Conservation (phyloP, 176 grass and related monocot genomes). For the Pontederia crassipes region DNA sequence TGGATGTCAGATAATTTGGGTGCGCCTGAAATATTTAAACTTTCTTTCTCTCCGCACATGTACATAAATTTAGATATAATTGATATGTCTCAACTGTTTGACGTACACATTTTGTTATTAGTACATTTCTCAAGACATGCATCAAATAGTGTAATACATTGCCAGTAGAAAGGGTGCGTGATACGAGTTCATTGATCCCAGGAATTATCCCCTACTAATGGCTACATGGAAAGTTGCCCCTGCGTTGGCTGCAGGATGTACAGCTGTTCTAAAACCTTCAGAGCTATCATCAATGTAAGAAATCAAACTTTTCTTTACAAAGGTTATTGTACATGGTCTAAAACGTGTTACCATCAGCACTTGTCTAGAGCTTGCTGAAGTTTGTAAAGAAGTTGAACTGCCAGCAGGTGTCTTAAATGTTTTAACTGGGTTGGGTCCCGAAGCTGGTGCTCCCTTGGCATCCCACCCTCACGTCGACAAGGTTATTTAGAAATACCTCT, state of each 20-base stretch:
- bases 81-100: no score
- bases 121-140: no score
- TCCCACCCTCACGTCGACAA: conserved; percentile 84
- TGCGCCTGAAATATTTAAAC: no score
- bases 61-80: no score
- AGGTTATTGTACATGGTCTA: not conserved
- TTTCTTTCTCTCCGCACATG: no score
- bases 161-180: no score
- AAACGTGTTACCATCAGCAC: conserved; percentile 49
- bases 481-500: conserved; percentile 26
- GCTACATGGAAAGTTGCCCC: conserved; percentile 98
- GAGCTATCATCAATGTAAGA: conserved; percentile 89
- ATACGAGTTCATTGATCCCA: conserved; percentile 5
- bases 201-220: conserved; percentile 99
- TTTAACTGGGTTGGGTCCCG: conserved; percentile 81
- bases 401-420: conserved; percentile 85
- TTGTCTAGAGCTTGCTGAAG: conserved; percentile 85
- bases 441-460: conserved; percentile 92
- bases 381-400: conserved; percentile 86
- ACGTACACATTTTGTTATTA: no score
- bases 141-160: no score
- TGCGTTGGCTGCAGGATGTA: conserved; percentile 96
- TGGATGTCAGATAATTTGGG: no score
- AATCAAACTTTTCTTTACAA: conserved; percentile 16
- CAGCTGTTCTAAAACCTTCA: conserved; percentile 92